These are phyloP conservation scores for Trichaptum fuscoviolaceum DNA, from an alignment of 768 basidiomycete genomes.

Conservation along the genomic window DNA sequence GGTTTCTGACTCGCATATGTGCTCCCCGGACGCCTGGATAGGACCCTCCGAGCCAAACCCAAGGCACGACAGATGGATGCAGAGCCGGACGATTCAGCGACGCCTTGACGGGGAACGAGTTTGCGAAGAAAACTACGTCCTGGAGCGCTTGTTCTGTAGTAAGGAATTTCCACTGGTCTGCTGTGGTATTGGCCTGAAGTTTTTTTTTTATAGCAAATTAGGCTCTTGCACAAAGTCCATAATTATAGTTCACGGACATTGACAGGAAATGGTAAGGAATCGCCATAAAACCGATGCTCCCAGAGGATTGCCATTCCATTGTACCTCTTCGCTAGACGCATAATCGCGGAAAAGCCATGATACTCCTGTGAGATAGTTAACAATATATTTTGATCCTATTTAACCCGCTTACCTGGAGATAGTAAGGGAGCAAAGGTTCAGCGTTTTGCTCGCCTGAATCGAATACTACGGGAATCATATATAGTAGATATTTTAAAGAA, in stretches of 20 bases:
- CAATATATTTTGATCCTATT: not conserved
- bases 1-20: conserved; percentile 41
- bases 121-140: conserved; percentile 45
- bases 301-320: conserved; percentile 43
- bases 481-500: not conserved
- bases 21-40: conserved; percentile 45
- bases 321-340: conserved; percentile 42
- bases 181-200: conserved; percentile 38
- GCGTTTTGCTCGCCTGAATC: conserved; percentile 49
- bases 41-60: conserved; percentile 46
- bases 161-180: conserved; percentile 41
- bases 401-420: conserved; percentile 32
- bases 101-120: conserved; percentile 27
- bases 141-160: conserved; percentile 46
- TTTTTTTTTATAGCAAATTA: not conserved
- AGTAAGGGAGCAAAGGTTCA: conserved; percentile 42
- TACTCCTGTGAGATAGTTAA: conserved; percentile 29
- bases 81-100: conserved; percentile 19
- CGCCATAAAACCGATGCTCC: conserved; percentile 48
- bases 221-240: not conserved
- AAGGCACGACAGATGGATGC: conserved; percentile 39
- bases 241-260: conserved; percentile 26
- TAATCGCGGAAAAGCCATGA: conserved; percentile 43
- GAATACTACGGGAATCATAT: conserved; percentile 34
- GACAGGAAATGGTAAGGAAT: conserved; percentile 41